phyloP scores from a whole-genome alignment of 2,329 filamentous ascomycete genomes.

The Aspergillus sp. region DNA sequence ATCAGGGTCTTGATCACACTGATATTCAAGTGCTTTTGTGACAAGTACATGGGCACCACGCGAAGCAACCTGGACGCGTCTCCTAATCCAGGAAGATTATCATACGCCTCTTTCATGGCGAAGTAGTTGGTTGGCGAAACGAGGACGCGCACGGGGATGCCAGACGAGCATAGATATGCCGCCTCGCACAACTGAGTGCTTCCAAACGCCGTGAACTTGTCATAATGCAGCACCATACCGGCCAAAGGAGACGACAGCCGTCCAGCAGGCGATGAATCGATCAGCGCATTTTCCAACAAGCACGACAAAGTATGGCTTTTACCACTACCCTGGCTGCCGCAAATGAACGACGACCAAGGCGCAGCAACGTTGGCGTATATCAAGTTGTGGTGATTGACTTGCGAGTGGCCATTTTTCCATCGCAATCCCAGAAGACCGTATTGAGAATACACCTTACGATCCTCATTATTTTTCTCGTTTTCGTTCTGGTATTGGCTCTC shows the following conservation, averaged over 20 bases:
- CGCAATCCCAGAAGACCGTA: not conserved
- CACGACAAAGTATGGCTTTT: conserved; percentile 56
- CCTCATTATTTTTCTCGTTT: not conserved
- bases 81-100: conserved; percentile 25
- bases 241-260: conserved; percentile 43
- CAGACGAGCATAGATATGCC: conserved; percentile 45
- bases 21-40: conserved; percentile 45
- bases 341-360: conserved; percentile 50
- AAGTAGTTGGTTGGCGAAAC: conserved; percentile 45
- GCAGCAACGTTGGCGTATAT: not conserved
- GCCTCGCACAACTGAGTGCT: conserved; percentile 47
- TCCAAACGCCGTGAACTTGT: conserved; percentile 36
- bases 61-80: conserved; percentile 27
- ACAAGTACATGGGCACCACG: conserved; percentile 43
- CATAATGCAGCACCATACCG: conserved; percentile 52
- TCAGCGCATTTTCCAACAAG: conserved; percentile 44
- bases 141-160: conserved; percentile 45
- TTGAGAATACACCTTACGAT: not conserved
- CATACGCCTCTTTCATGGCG: conserved; percentile 39
- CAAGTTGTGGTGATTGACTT: not conserved
- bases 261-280: conserved; percentile 31
- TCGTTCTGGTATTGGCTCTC: not conserved
- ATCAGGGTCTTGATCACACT: conserved; percentile 51
- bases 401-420: not conserved
- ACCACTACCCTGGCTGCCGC: conserved; percentile 56